Conservation (phyloP, 768 basidiomycete genomes). For the Boletellus emodensis region DNA sequence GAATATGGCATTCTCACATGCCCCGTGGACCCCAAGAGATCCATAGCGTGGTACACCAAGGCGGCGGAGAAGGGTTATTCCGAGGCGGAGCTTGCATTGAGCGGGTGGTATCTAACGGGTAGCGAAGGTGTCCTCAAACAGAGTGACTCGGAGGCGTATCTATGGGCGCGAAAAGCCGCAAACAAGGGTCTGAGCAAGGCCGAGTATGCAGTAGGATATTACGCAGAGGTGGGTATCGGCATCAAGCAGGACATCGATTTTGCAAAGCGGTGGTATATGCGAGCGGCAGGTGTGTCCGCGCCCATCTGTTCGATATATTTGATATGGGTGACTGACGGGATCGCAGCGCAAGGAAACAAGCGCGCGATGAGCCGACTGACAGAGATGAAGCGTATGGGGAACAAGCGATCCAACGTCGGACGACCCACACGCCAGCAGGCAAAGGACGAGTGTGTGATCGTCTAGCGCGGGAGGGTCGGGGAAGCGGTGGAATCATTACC, state of each 20-base stretch:
- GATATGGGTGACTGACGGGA: background rate
- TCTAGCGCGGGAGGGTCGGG: conserved; percentile 31
- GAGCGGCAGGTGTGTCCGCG: conserved; percentile 80
- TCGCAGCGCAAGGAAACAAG: conserved; percentile 92
- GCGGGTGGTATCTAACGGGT: conserved; percentile 97
- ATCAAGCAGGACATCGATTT: conserved; percentile 94
- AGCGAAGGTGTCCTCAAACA: conserved; percentile 95
- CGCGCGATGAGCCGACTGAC: conserved; percentile 94
- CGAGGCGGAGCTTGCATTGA: conserved; percentile 92
- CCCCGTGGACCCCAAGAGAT: conserved; percentile 87
- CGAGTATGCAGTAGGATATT: conserved; percentile 98
- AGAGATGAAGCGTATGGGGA: conserved; percentile 89
- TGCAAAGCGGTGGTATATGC: conserved; percentile 98
- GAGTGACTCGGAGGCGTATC: conserved; percentile 96
- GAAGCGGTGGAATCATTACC: conserved; percentile 8
- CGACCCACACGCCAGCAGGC: conserved; percentile 93
- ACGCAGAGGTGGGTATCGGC: conserved; percentile 96
- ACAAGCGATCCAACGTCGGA: conserved; percentile 69
- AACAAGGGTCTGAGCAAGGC: conserved; percentile 97
- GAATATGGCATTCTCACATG: conserved; percentile 89
- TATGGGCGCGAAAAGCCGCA: conserved; percentile 95
- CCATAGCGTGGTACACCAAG: conserved; percentile 98
- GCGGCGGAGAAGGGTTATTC: conserved; percentile 96
- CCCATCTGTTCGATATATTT: background rate
- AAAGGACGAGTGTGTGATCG: conserved; percentile 88